These are phyloP conservation scores for Suillus variegatus DNA, from an alignment of 768 basidiomycete species.

Conservation along the genomic window DNA sequence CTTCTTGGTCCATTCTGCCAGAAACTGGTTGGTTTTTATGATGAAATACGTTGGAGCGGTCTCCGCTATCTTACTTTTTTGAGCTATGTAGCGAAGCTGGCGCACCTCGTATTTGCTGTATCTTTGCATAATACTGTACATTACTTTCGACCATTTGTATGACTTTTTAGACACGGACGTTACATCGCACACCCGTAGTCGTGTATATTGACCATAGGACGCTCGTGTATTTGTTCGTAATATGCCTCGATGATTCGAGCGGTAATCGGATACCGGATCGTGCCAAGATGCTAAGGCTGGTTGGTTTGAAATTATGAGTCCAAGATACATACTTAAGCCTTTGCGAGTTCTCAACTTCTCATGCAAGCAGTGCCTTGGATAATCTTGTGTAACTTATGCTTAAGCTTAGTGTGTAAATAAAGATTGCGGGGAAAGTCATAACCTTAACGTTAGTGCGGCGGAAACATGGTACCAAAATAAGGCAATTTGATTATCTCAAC, in stretches of 20 bases:
- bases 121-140: background rate
- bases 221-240: background rate
- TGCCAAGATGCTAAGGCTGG: background rate
- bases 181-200: background rate
- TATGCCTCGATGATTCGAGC: background rate
- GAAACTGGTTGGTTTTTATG: background rate
- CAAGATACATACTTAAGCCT: background rate
- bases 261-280: background rate
- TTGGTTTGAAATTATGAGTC: background rate
- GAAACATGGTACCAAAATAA: no score
- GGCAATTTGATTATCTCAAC: background rate
- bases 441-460: background rate
- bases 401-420: background rate
- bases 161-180: background rate
- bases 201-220: background rate
- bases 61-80: slow-evolving; percentile 6
- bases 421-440: background rate
- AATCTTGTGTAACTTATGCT: background rate
- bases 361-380: background rate
- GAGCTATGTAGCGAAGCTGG: background rate
- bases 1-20: slow-evolving; percentile 5
- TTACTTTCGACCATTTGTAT: background rate
- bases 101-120: background rate
- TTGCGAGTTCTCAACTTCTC: no score
- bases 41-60: slow-evolving; percentile 5